These are phyloP conservation scores for Arthrinium puccinioides DNA, from an alignment of 2,329 filamentous ascomycete genomes.

Conservation along the genomic window DNA sequence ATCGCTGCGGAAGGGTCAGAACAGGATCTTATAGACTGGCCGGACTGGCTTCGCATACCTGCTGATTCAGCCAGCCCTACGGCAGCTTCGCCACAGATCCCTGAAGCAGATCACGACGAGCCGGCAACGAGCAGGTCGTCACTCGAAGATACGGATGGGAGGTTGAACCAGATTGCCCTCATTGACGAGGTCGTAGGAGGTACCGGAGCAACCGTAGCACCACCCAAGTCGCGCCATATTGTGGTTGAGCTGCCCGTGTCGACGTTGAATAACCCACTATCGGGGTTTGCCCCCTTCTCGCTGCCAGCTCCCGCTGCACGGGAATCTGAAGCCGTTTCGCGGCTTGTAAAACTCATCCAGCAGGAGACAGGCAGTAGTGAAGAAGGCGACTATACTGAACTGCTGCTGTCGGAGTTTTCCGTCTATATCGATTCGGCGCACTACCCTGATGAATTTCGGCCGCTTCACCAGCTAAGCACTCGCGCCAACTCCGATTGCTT, in stretches of 20 bases:
- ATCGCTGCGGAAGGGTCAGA: no score
- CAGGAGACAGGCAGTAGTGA: background rate
- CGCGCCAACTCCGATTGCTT: constrained; percentile 26
- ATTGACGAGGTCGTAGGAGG: no score
- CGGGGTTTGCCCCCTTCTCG: constrained; percentile 17
- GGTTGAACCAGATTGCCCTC: no score
- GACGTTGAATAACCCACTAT: constrained; percentile 15
- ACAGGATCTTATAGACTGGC: no score
- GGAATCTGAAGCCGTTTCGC: constrained; percentile 25
- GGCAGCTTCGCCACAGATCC: no score
- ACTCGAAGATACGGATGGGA: no score
- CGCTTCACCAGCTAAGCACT: constrained; percentile 44
- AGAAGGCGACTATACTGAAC: constrained; percentile 31
- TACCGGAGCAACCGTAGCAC: no score
- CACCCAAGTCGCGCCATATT: no score
- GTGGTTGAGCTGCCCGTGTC: constrained; percentile 12
- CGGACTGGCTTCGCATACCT: no score
- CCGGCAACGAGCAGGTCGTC: no score
- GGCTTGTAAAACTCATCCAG: constrained; percentile 18
- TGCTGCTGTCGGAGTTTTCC: constrained; percentile 50
- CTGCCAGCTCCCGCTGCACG: constrained; percentile 12
- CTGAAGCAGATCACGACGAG: no score
- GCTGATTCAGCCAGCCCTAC: no score
- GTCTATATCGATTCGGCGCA: constrained; percentile 39
- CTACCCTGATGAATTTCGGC: constrained; percentile 42